Evolutionary conservation across 768 basidiomycete species (phyloP).

Genomic region (Rhodotorula taiwanensis): DNA sequence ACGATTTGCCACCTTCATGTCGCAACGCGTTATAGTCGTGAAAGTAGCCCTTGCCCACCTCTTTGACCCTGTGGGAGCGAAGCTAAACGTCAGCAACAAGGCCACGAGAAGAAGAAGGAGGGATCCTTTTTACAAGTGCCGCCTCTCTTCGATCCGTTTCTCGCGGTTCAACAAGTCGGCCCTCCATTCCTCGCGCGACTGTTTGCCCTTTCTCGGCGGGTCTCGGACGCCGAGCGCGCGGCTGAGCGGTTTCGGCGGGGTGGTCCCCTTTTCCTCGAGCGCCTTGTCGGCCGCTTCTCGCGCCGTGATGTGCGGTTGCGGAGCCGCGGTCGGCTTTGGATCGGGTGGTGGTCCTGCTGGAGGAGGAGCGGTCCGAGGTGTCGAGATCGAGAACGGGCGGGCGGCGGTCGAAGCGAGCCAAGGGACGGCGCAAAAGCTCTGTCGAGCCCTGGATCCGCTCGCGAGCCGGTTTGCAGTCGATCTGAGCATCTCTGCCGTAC

Average conservation of each 20-base stretch:
- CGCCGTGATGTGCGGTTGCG: slow-evolving; percentile 24
- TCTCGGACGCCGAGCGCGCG: slow-evolving; percentile 71
- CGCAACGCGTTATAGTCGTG: slow-evolving; percentile 74
- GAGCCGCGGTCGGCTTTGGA: too few relatives aligned
- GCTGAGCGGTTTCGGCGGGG: slow-evolving; percentile 39
- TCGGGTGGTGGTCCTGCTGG: too few relatives aligned
- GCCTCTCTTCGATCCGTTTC: slow-evolving; percentile 60
- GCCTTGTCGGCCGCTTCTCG: slow-evolving; percentile 20
- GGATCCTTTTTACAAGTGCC: slow-evolving; percentile 44
- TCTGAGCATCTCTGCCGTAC: too few relatives aligned
- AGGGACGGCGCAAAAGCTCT: too few relatives aligned
- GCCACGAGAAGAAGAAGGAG: background rate
- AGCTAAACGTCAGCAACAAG: too few relatives aligned
- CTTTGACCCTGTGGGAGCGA: slow-evolving; percentile 50
- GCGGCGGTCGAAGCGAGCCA: too few relatives aligned
- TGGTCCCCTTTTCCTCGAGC: slow-evolving; percentile 23
- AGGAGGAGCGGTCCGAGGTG: too few relatives aligned
- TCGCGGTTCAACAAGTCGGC: slow-evolving; percentile 68
- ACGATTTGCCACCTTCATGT: slow-evolving; percentile 82
- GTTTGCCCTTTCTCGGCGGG: slow-evolving; percentile 57
- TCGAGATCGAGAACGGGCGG: too few relatives aligned
- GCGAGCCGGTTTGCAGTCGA: too few relatives aligned
- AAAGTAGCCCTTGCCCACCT: slow-evolving; percentile 76
- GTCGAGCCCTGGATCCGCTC: too few relatives aligned
- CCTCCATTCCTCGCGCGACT: slow-evolving; percentile 57